A percentile compares a stretch with the other conserved stretches of the same genome.
Evolutionary conservation across 257 asterid genomes (phyloP).

Genomic region (Nicotiana tomentosiformis): DNA sequence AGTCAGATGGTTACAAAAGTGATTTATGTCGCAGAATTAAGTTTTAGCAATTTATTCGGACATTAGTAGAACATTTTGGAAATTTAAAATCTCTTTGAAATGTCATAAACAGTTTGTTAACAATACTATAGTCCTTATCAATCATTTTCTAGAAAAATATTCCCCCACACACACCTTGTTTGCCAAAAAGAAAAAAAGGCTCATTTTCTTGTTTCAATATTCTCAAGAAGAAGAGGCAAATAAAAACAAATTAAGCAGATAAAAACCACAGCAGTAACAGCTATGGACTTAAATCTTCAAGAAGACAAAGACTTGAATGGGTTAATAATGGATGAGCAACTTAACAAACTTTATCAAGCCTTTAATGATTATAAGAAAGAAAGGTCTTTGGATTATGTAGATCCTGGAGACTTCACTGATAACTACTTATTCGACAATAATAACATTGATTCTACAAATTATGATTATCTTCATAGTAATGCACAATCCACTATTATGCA

Average conservation of each 20-base stretch:
- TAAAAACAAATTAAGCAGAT: not conserved
- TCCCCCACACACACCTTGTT: not conserved
- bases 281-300: not conserved
- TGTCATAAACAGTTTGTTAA: not conserved
- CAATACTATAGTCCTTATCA: not conserved
- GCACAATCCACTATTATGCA: not conserved
- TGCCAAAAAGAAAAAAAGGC: not conserved
- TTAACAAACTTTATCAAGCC: constrained; percentile 6
- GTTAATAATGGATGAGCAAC: not conserved
- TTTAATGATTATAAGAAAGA: constrained; percentile 3
- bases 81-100: not conserved
- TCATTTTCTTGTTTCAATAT: not conserved
- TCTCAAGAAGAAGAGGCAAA: not conserved
- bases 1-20: not conserved
- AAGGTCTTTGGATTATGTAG: not conserved
- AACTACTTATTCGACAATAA: not conserved
- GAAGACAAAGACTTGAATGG: not conserved
- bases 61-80: not conserved
- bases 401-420: not conserved
- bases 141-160: not conserved
- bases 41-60: not conserved
- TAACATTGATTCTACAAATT: not conserved
- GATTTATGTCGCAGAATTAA: not conserved
- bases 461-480: not conserved
- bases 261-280: not conserved